Base-by-base conservation (phyloP, 352 stramenopile genomes). In the Globisporangium parvum region DNA sequence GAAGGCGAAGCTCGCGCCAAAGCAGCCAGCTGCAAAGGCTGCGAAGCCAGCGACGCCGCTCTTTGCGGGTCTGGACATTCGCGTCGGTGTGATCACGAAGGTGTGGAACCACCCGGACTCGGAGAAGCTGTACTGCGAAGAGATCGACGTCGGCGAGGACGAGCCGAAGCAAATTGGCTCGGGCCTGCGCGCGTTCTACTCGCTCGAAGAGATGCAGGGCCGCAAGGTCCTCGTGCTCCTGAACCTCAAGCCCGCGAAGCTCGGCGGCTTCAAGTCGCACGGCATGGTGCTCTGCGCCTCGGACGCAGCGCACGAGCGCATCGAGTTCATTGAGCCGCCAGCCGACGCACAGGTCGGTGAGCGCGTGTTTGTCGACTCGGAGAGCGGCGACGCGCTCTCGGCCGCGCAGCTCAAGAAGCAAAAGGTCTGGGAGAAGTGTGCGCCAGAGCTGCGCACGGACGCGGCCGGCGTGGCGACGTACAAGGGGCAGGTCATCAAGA, bases 111-210 rank as follows among this genome's bases (percentile, higher is more conserved):
- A 95, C 63, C 83, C 83, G 14, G 84, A 93, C 51, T 91, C 79
- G 63, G 85, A 95, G 44, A 98, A 98, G 68, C 81, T 99, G 1
- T 99, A 94, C 69, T 99, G 96, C 64, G 97, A 99, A 74, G 97
- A 99, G 75, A 99, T 99, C 47, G 96, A 99, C 69, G 77, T 99
- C 31, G 97, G 97, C 21, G 95, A 96, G 57, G 83, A 89, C 11
- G 79, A 85, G 57, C 94, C 97, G 23, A 93, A 97, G 59, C 80
- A 87, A 57, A 98, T 99, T 58, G 96, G 85, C 24, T 98, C 93
- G 33, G 97, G 97, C 23, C 71, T 99, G 53, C 77, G 93, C 50
- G 70, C 82, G 47, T 98, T 99, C 77, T 97, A 98, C 75, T 92
- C 94, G 48, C 60, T 91, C 15, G 92, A 98, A 57, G 87, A 99